phyloP scores from a whole-genome alignment of 2,329 filamentous ascomycete genomes.

The Aphanoascus verrucosus region DNA sequence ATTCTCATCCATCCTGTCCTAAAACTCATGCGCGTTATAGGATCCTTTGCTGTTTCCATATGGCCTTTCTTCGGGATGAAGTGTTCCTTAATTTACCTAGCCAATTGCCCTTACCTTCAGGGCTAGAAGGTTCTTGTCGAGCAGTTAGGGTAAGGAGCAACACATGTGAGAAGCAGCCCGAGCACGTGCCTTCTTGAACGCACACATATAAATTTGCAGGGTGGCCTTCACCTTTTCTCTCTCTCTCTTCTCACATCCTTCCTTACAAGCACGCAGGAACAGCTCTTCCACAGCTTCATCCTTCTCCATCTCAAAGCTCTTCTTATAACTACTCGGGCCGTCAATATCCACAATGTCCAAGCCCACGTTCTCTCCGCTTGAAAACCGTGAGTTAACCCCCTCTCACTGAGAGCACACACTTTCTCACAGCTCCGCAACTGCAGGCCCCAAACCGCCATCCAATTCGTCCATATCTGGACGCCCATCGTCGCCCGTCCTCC shows the following conservation, averaged over 20 bases:
- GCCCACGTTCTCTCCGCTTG: background rate
- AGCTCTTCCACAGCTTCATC: background rate
- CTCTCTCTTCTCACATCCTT: background rate
- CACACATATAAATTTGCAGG: conserved; percentile 6
- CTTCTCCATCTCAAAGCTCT: background rate
- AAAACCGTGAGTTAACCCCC: background rate
- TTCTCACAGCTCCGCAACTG: background rate
- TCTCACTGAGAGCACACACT: background rate
- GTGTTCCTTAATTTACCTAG: background rate
- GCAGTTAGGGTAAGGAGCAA: conserved; percentile 4
- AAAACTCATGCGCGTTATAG: background rate
- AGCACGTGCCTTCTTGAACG: conserved; percentile 5
- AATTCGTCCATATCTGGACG: conserved; percentile 9
- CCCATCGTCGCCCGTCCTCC: conserved; percentile 4
- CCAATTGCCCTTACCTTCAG: background rate
- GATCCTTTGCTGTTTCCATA: background rate
- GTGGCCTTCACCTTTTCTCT: background rate
- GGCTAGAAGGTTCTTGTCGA: background rate
- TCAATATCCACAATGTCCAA: background rate
- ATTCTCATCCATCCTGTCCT: background rate
- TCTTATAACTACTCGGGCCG: background rate
- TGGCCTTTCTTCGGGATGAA: background rate
- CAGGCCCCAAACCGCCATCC: background rate
- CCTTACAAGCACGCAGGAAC: background rate
- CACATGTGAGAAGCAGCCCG: conserved; percentile 2